Base-by-base conservation (phyloP, 2,329 filamentous ascomycete species). In the Claviceps monticola region DNA sequence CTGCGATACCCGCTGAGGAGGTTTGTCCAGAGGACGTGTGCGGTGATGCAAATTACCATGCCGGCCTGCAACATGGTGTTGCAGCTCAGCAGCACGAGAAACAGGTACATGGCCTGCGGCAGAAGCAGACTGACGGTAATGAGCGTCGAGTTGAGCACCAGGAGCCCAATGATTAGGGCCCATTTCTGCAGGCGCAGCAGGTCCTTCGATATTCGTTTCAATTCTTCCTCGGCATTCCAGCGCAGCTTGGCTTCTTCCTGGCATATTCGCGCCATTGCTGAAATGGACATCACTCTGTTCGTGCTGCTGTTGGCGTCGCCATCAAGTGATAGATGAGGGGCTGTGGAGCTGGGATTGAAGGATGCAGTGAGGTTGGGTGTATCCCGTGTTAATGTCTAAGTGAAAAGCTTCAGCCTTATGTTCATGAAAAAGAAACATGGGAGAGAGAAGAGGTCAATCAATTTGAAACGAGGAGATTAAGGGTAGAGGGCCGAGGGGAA, bases 81-180 rank as follows among this genome's bases (percentile, higher is more conserved):
- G 52, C 70, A 72, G 58, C 71, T 74, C 46, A 74, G 62, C 1
- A 73, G 64, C 0, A 72, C 59, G 17, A 74, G 68, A 50, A 73
- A 68, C 50, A 71, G 66, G 55, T 71, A 70, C 56, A 69, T 70
- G 16, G 67, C 61, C 51, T 72, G 63, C 56, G 66, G 68, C 45
- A 67, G 71, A 45, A 57, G 62, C 54, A 63, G 60, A 1, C 66
- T 62, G 6, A 69, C 56, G 21, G 63, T 69, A 53, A 70, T 69
- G 39, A 70, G 61, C 1, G 52, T 56, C 2, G 56, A 67, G 48
- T 70, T 70, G 56, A 70, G 56, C 1, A 59, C 49, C 37, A 58
- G 53, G 8, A 70, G 59, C 0, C 68, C 67, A 14, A 62, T 52
- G 36, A 70, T 67, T 37, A 70, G 61, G 17, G 63, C 59, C 64